phyloP scores from a whole-genome alignment of 2,329 filamentous ascomycete genomes.

The Botrytis pseudocinerea region DNA sequence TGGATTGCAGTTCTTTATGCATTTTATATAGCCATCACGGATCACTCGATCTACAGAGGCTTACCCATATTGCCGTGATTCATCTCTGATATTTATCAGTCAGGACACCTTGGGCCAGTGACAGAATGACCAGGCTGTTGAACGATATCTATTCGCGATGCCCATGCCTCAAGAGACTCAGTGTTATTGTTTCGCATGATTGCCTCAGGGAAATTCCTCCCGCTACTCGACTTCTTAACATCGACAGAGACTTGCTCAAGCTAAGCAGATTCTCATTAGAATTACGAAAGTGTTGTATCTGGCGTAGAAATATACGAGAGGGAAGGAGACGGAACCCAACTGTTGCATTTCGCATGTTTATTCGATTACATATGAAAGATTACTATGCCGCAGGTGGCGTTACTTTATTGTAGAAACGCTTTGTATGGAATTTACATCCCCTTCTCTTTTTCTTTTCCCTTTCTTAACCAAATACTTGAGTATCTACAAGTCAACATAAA shows the following conservation, averaged over 20 bases:
- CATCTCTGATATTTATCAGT: neutral
- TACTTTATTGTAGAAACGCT: neutral
- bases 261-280: neutral
- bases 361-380: neutral
- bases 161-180: neutral
- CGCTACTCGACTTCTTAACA: neutral
- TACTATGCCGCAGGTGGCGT: neutral
- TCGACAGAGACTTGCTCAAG: neutral
- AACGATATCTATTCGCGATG: neutral
- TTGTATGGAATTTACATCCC: neutral
- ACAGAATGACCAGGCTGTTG: neutral
- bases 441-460: neutral
- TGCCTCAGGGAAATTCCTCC: neutral
- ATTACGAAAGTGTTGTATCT: neutral
- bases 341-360: neutral
- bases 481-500: neutral
- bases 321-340: neutral
- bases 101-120: neutral
- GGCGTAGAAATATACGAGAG: neutral
- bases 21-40: neutral
- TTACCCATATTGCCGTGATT: neutral
- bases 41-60: neutral
- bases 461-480: no score
- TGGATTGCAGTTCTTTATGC: fast-evolving
- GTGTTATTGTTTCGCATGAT: neutral